phyloP scores from a whole-genome alignment of 1,284 basidiomycete species.

The Ustilago hordei region DNA sequence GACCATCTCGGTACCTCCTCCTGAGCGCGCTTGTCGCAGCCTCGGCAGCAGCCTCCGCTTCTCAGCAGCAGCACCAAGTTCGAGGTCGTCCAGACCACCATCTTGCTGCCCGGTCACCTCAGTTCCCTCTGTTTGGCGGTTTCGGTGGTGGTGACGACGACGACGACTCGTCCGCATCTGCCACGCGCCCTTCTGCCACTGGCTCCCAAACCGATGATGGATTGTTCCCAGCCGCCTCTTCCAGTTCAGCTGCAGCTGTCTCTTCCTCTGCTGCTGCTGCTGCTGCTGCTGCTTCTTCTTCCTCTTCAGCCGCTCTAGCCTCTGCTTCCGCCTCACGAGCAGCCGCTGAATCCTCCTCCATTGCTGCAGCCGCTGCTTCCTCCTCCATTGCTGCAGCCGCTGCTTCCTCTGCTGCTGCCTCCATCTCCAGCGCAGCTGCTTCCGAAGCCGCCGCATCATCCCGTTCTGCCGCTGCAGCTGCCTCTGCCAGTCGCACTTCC shows the following conservation, averaged over 20 bases:
- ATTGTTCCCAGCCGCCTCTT: constrained; percentile 13
- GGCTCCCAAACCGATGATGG: constrained; percentile 7
- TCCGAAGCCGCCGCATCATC: constrained; percentile 26
- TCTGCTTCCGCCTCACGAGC: constrained; percentile 35
- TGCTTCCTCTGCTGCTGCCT: constrained; percentile 28
- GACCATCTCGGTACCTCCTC: constrained; percentile 26
- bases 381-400: constrained; percentile 34
- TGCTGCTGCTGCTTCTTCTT: constrained; percentile 12
- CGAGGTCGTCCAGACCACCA: constrained; percentile 29
- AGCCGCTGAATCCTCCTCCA: constrained; percentile 35
- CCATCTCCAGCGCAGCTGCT: constrained; percentile 23
- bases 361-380: constrained; percentile 26
- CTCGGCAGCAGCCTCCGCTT: constrained; percentile 20
- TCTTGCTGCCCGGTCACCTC: constrained; percentile 20
- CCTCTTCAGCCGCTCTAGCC: constrained; percentile 22
- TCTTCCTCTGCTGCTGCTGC: constrained; percentile 33
- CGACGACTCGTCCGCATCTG: constrained; percentile 8
- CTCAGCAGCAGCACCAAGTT: constrained; percentile 33
- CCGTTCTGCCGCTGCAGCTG: constrained; percentile 20
- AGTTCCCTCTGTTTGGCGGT: background rate
- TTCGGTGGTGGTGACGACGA: background rate
- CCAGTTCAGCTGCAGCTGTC: constrained; percentile 23
- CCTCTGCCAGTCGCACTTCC: constrained; percentile 31
- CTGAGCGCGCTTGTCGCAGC: constrained; percentile 35
- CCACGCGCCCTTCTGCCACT: constrained; percentile 15